Evolutionary conservation across 305 asterid genomes (phyloP).

Genomic region (Fraxinus velutina): DNA sequence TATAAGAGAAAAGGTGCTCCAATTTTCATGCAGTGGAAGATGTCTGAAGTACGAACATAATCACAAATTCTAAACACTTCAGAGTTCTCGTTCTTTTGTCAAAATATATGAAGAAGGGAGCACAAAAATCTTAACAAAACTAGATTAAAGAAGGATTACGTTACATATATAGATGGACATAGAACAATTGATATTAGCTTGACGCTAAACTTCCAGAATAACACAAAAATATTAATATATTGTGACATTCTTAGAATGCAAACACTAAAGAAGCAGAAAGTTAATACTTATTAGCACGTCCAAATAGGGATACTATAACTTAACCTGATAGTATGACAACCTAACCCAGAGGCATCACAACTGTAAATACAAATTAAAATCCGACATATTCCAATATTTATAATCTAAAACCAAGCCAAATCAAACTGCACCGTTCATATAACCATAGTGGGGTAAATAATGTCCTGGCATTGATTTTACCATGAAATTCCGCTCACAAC

Average conservation of each 20-base stretch:
- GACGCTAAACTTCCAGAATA: not conserved
- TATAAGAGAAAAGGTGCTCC: not conserved
- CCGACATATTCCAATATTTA: not conserved
- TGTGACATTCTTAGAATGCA: not conserved
- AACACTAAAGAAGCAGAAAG: not conserved
- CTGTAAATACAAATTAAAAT: not conserved
- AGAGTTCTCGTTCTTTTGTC: not conserved
- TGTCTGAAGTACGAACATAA: not conserved
- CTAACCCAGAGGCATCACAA: not conserved
- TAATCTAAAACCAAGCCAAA: not conserved
- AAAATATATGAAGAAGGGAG: not conserved
- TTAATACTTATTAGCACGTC: not conserved
- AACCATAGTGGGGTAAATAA: not conserved
- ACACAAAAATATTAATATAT: not conserved
- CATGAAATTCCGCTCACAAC: not conserved
- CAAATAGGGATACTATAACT: not conserved
- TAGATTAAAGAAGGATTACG: not conserved
- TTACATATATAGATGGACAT: not conserved
- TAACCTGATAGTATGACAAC: not conserved
- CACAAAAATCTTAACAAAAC: not conserved
- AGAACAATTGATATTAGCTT: not conserved
- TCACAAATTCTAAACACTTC: not conserved
- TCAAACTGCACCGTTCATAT: not conserved
- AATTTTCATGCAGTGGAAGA: not conserved
- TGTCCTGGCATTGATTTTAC: not conserved